A percentile compares a stretch with the other conserved stretches of the same genome.
phyloP scores from a whole-genome alignment of 1,284 basidiomycete genomes.

The Cryptococcus sp. region DNA sequence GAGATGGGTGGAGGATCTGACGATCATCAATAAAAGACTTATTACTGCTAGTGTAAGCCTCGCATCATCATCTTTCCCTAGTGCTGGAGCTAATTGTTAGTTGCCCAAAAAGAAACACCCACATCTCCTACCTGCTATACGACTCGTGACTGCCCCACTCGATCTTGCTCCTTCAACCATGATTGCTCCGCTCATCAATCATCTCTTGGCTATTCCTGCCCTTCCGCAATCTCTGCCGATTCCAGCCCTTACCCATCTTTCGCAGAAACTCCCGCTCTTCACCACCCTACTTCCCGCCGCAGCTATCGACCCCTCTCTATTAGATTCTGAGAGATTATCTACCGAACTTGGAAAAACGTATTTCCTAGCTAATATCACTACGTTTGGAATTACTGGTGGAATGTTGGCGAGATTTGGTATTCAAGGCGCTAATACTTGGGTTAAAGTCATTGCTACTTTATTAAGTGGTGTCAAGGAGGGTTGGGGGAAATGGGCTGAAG shows the following conservation, averaged over 20 bases:
- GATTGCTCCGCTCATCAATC: slow-evolving; percentile 29
- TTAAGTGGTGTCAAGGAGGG: slow-evolving; percentile 30
- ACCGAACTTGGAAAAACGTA: slow-evolving; percentile 40
- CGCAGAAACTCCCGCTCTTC: slow-evolving; percentile 37
- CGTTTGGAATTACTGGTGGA: slow-evolving; percentile 44
- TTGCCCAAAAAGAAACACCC: slow-evolving; percentile 43
- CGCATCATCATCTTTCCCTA: neutral
- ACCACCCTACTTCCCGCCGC: slow-evolving; percentile 33
- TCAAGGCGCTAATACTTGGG: slow-evolving; percentile 29
- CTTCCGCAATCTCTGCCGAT: slow-evolving; percentile 43
- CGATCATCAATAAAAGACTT: slow-evolving; percentile 23
- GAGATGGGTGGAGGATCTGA: slow-evolving; percentile 33
- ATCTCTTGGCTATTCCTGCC: slow-evolving; percentile 40
- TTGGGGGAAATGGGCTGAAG: slow-evolving; percentile 45
- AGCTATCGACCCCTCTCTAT: slow-evolving; percentile 14
- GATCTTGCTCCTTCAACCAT: slow-evolving; percentile 15
- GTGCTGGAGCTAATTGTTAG: slow-evolving; percentile 5
- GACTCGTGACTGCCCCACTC: slow-evolving; percentile 37
- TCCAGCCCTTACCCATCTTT: slow-evolving; percentile 39
- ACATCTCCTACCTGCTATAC: slow-evolving; percentile 23
- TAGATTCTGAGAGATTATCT: slow-evolving; percentile 20
- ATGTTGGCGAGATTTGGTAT: slow-evolving; percentile 30
- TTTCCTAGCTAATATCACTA: slow-evolving; percentile 46
- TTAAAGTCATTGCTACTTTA: slow-evolving; percentile 30
- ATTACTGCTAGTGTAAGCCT: slow-evolving; percentile 28